Evolutionary conservation across 2,329 filamentous ascomycete species (phyloP).

Genomic region (Massarina eburnea): DNA sequence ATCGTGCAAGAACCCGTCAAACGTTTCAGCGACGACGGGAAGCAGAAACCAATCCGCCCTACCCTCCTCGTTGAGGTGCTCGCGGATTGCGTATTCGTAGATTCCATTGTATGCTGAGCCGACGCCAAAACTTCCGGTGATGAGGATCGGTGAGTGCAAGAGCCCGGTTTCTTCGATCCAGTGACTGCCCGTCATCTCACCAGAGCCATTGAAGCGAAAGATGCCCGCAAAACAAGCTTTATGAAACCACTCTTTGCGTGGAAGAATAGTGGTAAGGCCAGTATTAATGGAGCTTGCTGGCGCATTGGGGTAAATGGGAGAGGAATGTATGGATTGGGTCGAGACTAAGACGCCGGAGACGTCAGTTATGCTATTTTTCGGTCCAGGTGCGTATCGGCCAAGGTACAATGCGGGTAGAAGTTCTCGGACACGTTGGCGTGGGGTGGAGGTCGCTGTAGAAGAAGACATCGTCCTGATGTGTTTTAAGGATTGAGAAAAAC

Average conservation of each 20-base stretch:
- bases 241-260: conserved; percentile 45
- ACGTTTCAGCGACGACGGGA: conserved; percentile 65
- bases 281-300: conserved; percentile 41
- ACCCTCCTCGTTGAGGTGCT: conserved; percentile 46
- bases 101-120: conserved; percentile 62
- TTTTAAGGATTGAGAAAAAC: neutral
- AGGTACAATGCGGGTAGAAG: conserved; percentile 42
- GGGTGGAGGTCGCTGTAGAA: conserved; percentile 7
- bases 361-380: conserved; percentile 49
- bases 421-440: conserved; percentile 41
- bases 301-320: conserved; percentile 29
- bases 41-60: conserved; percentile 56
- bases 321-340: conserved; percentile 42
- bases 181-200: conserved; percentile 63
- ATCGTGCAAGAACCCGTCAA: conserved; percentile 64
- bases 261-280: conserved; percentile 49
- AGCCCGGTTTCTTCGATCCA: conserved; percentile 65
- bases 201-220: conserved; percentile 66
- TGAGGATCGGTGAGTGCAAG: conserved; percentile 60
- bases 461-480: conserved; percentile 4
- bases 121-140: conserved; percentile 62
- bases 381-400: conserved; percentile 41
- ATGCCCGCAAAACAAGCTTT: conserved; percentile 47
- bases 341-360: conserved; percentile 47
- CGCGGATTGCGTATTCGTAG: conserved; percentile 56